Conservation (phyloP, 148 eudicot genomes). For the Vaccinium myrtillus region DNA sequence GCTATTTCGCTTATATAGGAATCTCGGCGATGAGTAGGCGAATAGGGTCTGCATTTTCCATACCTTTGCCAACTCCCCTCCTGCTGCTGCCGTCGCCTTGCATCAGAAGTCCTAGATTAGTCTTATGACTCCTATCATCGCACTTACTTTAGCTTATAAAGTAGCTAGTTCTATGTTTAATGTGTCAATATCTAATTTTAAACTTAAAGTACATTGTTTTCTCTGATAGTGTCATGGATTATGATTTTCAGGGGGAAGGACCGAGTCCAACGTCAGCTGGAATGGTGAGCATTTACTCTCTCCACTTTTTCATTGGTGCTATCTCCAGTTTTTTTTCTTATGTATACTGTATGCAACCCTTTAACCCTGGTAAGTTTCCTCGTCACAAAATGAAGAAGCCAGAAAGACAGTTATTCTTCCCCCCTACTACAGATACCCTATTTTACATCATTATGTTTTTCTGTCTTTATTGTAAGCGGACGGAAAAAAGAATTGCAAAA, state of each 20-base stretch:
- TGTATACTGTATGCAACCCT: neutral
- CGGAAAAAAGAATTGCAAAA: neutral
- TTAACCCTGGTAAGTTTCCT: neutral
- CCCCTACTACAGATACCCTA: neutral
- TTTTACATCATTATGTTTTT: neutral
- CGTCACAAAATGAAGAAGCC: neutral
- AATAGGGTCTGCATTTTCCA: neutral
- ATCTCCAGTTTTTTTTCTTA: too few species aligned
- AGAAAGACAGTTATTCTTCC: neutral
- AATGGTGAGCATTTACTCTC: constrained; percentile 45
- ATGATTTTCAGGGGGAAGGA: constrained; percentile 68
- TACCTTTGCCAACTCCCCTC: neutral
- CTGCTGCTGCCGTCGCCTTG: neutral
- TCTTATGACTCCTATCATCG: neutral
- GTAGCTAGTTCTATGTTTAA: neutral
- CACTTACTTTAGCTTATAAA: neutral
- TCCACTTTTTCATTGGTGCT: neutral
- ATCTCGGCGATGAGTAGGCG: neutral
- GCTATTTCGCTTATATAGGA: neutral
- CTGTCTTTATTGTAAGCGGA: neutral
- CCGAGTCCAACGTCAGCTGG: constrained; percentile 86
- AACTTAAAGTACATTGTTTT: constrained; percentile 9
- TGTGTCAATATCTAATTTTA: neutral
- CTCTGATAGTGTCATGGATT: constrained; percentile 15
- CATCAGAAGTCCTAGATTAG: neutral